Percentiles rank a stretch among this genome's conserved stretches.
Evolutionary conservation across 169 alveolate species (phyloP).

Genomic region (Eimeria tenella): DNA sequence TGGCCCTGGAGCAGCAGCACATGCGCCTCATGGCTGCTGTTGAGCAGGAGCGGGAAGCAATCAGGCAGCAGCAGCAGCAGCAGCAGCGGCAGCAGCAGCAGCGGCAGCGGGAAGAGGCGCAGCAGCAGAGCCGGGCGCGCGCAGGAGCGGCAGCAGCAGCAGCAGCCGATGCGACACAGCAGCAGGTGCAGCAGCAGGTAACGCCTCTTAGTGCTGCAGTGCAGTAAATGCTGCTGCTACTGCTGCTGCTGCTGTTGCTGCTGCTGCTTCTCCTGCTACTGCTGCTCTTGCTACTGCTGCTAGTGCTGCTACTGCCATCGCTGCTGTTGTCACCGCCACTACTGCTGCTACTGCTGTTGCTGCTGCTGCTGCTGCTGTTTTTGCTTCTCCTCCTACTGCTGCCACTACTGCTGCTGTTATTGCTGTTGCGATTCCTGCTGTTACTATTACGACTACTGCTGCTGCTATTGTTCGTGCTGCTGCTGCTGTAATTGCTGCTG

Average conservation of each 20-base stretch:
- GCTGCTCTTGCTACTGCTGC: slow-evolving; percentile 9
- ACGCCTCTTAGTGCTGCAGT: too few relatives aligned
- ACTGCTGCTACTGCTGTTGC: too few relatives aligned
- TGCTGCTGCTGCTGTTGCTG: slow-evolving; percentile 27
- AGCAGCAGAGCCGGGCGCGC: background rate
- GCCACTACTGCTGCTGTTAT: too few relatives aligned
- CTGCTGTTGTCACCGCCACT: too few relatives aligned
- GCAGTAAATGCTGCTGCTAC: too few relatives aligned
- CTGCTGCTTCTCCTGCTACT: background rate
- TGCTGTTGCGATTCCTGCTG: background rate
- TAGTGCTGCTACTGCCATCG: too few relatives aligned
- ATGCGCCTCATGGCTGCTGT: background rate
- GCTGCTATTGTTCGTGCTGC: slow-evolving; percentile 16
- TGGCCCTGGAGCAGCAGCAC: background rate
- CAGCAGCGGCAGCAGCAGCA: slow-evolving; percentile 44
- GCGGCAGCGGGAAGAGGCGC: background rate
- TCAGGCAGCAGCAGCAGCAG: slow-evolving; percentile 35
- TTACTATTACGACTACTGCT: background rate
- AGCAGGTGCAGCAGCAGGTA: background rate
- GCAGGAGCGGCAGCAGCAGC: slow-evolving; percentile 23
- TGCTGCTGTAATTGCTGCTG: background rate
- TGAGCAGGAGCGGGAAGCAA: background rate
- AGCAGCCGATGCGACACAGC: background rate
- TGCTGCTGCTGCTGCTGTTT: too few relatives aligned
- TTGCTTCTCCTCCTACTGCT: too few relatives aligned